Evolutionary conservation across 2,329 filamentous ascomycete genomes (phyloP).

Genomic region (Colletotrichum scovillei): DNA sequence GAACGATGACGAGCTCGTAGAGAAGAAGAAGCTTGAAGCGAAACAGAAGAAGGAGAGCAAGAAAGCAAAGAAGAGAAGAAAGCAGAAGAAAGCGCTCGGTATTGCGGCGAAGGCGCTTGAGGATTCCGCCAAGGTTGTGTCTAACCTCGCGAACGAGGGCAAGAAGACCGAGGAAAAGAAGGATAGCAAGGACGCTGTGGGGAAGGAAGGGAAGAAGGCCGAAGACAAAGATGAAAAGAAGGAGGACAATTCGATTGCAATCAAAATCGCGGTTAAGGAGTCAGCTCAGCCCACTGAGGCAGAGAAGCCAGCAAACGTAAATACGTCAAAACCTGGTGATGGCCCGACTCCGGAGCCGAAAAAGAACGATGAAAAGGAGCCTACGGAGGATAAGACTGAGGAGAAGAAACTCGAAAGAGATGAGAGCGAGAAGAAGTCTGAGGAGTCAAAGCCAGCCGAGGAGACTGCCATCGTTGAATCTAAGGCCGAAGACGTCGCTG

Average conservation of each 20-base stretch:
- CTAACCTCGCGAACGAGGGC: constrained; percentile 27
- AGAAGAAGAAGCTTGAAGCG: constrained; percentile 40
- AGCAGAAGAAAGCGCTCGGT: constrained; percentile 24
- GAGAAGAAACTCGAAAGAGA: background rate
- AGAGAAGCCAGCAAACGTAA: background rate
- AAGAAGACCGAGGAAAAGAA: constrained; percentile 29
- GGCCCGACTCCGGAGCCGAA: constrained; percentile 13
- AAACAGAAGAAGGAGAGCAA: constrained; percentile 43
- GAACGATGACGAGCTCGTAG: constrained; percentile 57
- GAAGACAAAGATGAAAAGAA: constrained; percentile 39
- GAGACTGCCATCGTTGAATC: background rate
- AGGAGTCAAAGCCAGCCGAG: constrained; percentile 17
- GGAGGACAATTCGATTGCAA: constrained; percentile 14
- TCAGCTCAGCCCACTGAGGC: background rate
- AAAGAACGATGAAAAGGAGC: constrained; percentile 17
- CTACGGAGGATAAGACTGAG: background rate
- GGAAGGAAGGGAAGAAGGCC: constrained; percentile 25
- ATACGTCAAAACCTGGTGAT: constrained; percentile 10
- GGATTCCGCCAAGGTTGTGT: constrained; percentile 37
- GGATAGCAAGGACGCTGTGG: constrained; percentile 28
- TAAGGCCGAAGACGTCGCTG: background rate
- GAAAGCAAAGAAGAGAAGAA: constrained; percentile 40
- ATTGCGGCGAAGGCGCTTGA: constrained; percentile 33
- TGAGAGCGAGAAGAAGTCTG: background rate
- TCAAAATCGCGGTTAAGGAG: constrained; percentile 26